Evolutionary conservation across 176 grass and related monocot species (phyloP).

Genomic region (Cymbopogon citratus): DNA sequence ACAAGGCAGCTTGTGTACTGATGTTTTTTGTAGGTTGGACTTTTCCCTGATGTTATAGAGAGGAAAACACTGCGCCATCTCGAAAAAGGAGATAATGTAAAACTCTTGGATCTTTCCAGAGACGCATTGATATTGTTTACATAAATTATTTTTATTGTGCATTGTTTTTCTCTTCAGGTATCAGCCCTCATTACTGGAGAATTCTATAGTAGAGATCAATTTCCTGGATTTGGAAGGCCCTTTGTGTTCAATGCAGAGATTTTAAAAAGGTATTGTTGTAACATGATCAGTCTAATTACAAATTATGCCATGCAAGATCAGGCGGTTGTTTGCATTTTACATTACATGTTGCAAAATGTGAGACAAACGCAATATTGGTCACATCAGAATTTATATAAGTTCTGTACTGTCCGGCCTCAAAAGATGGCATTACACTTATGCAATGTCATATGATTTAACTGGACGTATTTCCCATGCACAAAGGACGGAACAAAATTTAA

Average conservation of each 20-base stretch:
- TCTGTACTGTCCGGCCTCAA: not conserved
- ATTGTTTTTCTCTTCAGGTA: conserved; percentile 39
- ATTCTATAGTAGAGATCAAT: conserved; percentile 93
- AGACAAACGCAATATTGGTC: not conserved
- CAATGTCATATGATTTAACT: not conserved
- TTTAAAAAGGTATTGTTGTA: conserved; percentile 60
- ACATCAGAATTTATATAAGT: not conserved
- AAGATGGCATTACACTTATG: not conserved
- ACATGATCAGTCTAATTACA: conserved; percentile 3
- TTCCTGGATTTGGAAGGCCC: conserved; percentile 92
- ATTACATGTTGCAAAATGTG: not conserved
- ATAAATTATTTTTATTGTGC: not conserved
- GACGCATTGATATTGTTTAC: not conserved
- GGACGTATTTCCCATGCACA: not conserved
- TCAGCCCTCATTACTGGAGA: conserved; percentile 88
- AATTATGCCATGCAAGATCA: not conserved
- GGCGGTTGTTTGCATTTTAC: not conserved
- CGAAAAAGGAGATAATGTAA: conserved; percentile 78
- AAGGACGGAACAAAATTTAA: not conserved
- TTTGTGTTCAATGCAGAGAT: conserved; percentile 75
- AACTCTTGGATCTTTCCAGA: conserved; percentile 3
- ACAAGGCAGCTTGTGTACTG: conserved; percentile 24
- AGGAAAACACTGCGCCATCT: conserved; percentile 71
- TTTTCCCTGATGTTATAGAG: conserved; percentile 91
- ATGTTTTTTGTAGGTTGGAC: conserved; percentile 77